Evolutionary conservation across 78 protist genomes (phyloP).

Genomic region (Emiliania huxleyi): DNA sequence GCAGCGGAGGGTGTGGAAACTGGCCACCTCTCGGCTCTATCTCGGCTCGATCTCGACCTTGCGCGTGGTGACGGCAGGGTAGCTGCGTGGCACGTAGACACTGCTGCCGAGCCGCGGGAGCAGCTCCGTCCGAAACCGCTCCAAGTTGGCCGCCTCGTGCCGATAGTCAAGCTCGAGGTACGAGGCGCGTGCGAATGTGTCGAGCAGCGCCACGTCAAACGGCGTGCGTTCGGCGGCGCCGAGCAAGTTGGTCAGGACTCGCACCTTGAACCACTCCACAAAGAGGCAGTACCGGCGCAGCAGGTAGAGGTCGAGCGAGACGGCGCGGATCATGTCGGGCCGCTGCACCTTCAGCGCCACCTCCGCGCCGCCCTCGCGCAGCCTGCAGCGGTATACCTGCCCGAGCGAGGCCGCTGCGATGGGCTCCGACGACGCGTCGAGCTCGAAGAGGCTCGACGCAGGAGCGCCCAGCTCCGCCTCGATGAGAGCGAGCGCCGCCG

Average conservation of each 20-base stretch:
- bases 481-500: background rate
- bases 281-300: background rate
- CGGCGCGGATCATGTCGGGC: slow-evolving; percentile 8
- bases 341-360: background rate
- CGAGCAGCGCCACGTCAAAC: background rate
- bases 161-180: slow-evolving; percentile 1
- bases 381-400: background rate
- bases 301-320: background rate
- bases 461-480: background rate
- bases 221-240: slow-evolving; percentile 3
- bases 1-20: too few relatives aligned
- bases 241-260: background rate
- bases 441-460: background rate
- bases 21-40: too few relatives aligned
- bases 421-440: background rate
- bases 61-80: background rate
- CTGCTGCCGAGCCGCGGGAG: background rate
- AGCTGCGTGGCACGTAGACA: background rate
- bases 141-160: background rate
- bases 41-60: background rate
- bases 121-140: background rate
- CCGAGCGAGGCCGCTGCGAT: slow-evolving; percentile 3
- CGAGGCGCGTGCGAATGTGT: background rate
- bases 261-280: background rate
- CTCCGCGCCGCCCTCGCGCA: background rate